Evolutionary conservation across 192 early-diverging fungal species (phyloP), one percentile per base, ranked within the genome.

Genomic region (Backusella westeae): DNA sequence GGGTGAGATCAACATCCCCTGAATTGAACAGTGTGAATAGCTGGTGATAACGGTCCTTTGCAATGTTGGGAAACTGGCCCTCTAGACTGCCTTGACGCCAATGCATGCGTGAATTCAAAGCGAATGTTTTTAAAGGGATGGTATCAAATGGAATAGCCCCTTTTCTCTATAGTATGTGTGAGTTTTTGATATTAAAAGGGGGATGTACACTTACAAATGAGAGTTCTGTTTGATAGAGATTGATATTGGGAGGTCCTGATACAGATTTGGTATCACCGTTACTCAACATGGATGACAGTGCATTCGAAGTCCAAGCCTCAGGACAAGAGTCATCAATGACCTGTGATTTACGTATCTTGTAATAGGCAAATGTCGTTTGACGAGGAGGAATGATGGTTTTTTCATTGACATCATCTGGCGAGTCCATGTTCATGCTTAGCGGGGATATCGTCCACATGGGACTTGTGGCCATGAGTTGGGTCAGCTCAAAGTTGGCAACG

Each of bases 1-100:
- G 75, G 12, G 91, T 85, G 73, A 99, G 87, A 75, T 99, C 97
- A 17, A 97, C 87, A 73, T 96, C 93, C 75, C 94, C 93, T 8
- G 92, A 92, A 75, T 90, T 93, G 80, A 94, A 99, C 9, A 96
- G 79, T 9, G 96, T 90, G 79, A 99, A 99, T 23, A 94, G 78
- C 21, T 84, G 80, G 14, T 78, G 49, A 29, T 93, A 86, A 38
- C 90, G 83, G 4, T 80, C 77, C 1, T 82, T 78, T 8, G 91
- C 81, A 7, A 97, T 87, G 36, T 82, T 87, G 0, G 95, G 87
- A 77, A 93, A 97, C 49, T 91, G 90, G 15, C 80, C 76, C 1
- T 79, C 72, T 49, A 98, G 81, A 4, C 88, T 82, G 12, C 79
- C 85, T 56, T 90, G 88, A 6, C 93, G 88, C 89, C 94, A 94